Base-by-base conservation (phyloP, 2,329 filamentous ascomycete genomes). In the Colletotrichum sansevieriae region DNA sequence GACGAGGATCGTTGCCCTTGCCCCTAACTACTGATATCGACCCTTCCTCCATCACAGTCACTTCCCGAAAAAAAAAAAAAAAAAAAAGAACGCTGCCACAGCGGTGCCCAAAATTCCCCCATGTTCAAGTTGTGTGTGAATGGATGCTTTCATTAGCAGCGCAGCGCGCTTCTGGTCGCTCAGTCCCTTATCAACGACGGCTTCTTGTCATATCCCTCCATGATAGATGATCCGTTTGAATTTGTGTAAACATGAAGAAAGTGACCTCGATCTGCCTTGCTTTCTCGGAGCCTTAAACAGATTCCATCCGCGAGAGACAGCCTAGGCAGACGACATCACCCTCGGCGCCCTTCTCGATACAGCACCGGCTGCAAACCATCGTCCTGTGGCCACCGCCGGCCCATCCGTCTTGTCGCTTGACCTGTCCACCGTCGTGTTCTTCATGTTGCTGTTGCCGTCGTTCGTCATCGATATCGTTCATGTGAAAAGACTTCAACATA, bases 291-390 rank as follows among this genome's bases (percentile, higher is more conserved):
- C 12, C 60, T 76, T 76, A 83, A 9, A 77, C 74, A 13, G 78
- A 78, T 65, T 82, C 80, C 75, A 82, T 80, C 2, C 78, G 75
- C 10, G 81, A 81, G 46, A 90, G 80, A 71, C 91, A 92, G 1
- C 88, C 88, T 55, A 91, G 77, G 73, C 91, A 93, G 67, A 88
- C 85, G 5, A 91, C 85, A 55, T 92, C 89, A 29, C 90, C 90
- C 61, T 91, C 86, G 20, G 80, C 74, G 0, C 90, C 90, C 25
- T 83, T 83, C 75, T 93, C 91, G 3, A 92, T 84, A 75, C 90
- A 92, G 78, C 91, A 93, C 18, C 85, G 83, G 74, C 90, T 91
- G 75, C 91, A 93, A 3, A 92, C 81, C 72, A 87, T 84, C 39
- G 83, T 79, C 9, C 82, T 79, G 71, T 89, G 87, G 8, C 83